Percentiles rank a stretch among this genome's conserved stretches.
Evolutionary conservation across 2,329 filamentous ascomycete species (phyloP).

Genomic region (Geosmithia putterillii): DNA sequence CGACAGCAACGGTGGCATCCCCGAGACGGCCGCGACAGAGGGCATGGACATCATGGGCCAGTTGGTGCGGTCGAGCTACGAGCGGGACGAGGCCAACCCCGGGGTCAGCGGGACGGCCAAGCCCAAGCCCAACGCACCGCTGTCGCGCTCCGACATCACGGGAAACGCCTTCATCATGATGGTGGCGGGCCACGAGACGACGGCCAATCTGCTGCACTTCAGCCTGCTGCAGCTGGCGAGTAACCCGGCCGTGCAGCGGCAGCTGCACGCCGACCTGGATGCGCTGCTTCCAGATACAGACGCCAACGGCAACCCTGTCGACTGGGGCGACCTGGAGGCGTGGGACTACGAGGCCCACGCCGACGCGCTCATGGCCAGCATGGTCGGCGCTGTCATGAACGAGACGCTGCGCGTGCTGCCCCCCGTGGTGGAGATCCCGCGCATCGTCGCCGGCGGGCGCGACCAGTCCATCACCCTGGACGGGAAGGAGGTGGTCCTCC

Average conservation of each 20-base stretch:
- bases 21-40: too few species aligned
- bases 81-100: slow-evolving; percentile 4
- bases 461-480: slow-evolving; percentile 47
- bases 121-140: slow-evolving; percentile 15
- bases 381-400: slow-evolving; percentile 65
- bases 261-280: slow-evolving; percentile 58
- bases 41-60: slow-evolving; percentile 42
- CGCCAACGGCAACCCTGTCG: slow-evolving; percentile 8
- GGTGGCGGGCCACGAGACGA: slow-evolving; percentile 71
- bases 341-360: slow-evolving; percentile 64
- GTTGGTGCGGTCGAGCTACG: slow-evolving; percentile 28
- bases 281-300: slow-evolving; percentile 39
- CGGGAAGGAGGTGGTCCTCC: slow-evolving; percentile 45
- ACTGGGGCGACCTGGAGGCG: slow-evolving; percentile 31
- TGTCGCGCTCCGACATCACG: slow-evolving; percentile 54
- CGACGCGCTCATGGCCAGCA: slow-evolving; percentile 52
- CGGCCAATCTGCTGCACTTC: slow-evolving; percentile 65
- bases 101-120: slow-evolving; percentile 14
- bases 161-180: slow-evolving; percentile 60
- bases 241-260: slow-evolving; percentile 49
- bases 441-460: slow-evolving; percentile 35
- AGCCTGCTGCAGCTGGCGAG: slow-evolving; percentile 55
- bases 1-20: too few species aligned
- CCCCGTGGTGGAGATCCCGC: slow-evolving; percentile 60
- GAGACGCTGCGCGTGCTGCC: slow-evolving; percentile 65